These are phyloP conservation scores for Sordariomycetes sp. DNA, from an alignment of 2,329 filamentous ascomycete genomes.

Conservation along the genomic window DNA sequence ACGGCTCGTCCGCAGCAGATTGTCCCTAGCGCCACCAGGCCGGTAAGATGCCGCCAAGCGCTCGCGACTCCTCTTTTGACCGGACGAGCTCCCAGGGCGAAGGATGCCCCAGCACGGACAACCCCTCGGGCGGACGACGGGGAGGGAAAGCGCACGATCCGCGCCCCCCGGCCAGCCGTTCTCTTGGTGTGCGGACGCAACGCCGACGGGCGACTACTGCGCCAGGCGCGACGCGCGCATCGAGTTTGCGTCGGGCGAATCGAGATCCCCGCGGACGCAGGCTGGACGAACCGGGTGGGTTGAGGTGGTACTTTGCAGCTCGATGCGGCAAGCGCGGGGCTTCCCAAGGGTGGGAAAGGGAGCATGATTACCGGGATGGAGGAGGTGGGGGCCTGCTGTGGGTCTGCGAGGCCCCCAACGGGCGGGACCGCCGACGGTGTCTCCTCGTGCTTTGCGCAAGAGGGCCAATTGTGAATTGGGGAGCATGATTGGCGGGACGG, in stretches of 20 bases:
- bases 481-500: too few species aligned
- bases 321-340: background rate
- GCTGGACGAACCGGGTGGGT: background rate
- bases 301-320: background rate
- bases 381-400: background rate
- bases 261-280: background rate
- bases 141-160: background rate
- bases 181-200: background rate
- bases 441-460: too few species aligned
- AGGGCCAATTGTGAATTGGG: too few species aligned
- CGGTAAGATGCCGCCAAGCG: too few species aligned
- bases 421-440: too few species aligned
- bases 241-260: too few species aligned
- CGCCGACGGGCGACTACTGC: background rate
- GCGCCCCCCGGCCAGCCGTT: background rate
- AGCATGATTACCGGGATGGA: background rate
- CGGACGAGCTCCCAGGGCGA: too few species aligned
- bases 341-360: background rate
- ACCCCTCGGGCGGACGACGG: background rate
- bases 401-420: background rate
- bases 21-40: too few species aligned
- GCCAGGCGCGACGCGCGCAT: background rate
- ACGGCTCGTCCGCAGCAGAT: too few species aligned
- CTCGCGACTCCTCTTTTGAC: too few species aligned
- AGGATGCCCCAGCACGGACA: background rate